Evolutionary conservation across 805 yeast species (phyloP).

Genomic region (Ogataea ganodermae): DNA sequence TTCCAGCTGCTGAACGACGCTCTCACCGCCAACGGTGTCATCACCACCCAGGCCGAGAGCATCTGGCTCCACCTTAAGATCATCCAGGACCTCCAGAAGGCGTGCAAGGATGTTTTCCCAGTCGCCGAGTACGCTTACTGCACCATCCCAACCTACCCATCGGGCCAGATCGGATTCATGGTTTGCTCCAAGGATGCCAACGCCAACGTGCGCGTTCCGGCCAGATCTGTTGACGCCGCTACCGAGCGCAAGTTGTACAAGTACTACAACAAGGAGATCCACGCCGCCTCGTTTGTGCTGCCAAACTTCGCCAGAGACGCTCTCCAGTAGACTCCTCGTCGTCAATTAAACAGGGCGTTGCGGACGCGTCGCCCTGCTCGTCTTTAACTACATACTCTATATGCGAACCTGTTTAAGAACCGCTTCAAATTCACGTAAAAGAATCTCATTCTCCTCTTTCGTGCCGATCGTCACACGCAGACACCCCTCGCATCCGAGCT

Average conservation of each 20-base stretch:
- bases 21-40: constrained; percentile 89
- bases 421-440: constrained; percentile 43
- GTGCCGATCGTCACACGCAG: constrained; percentile 89
- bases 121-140: constrained; percentile 89
- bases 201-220: constrained; percentile 67
- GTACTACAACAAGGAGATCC: constrained; percentile 84
- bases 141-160: constrained; percentile 94
- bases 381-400: neutral
- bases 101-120: constrained; percentile 85
- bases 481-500: constrained; percentile 86
- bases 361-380: neutral
- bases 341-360: no score
- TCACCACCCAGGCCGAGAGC: constrained; percentile 93
- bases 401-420: constrained; percentile 23
- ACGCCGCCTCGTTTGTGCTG: constrained; percentile 84
- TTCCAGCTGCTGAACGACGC: constrained; percentile 82
- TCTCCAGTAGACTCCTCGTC: constrained; percentile 20
- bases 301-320: constrained; percentile 82
- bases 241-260: constrained; percentile 66
- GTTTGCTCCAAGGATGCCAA: constrained; percentile 78
- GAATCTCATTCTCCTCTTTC: constrained; percentile 60
- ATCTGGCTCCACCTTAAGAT: constrained; percentile 90
- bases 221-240: constrained; percentile 61
- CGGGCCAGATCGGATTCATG: constrained; percentile 98
- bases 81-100: constrained; percentile 77